Evolutionary conservation across 257 asterid genomes (phyloP).

Genomic region (Nicotiana obtusifolia): DNA sequence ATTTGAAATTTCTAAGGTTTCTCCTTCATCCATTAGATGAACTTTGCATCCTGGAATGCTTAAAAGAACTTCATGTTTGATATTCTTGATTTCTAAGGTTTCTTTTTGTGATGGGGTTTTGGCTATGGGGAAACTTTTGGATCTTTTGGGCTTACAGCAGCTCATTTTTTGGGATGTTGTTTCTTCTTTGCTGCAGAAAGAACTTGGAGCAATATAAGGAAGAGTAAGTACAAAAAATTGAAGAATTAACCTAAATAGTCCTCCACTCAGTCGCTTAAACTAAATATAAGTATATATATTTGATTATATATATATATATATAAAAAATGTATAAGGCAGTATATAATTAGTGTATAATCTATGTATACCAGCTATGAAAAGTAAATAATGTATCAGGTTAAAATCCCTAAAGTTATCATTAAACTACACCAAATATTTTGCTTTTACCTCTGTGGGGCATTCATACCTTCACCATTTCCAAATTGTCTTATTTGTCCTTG

Average conservation of each 20-base stretch:
- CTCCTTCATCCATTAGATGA: slow-evolving; percentile 61
- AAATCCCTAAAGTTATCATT: neutral
- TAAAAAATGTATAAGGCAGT: too few species aligned
- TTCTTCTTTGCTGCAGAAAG: neutral
- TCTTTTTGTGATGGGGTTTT: slow-evolving; percentile 11
- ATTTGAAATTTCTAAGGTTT: slow-evolving; percentile 50
- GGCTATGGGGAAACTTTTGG: slow-evolving; percentile 20
- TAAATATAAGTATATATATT: too few species aligned
- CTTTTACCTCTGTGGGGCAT: neutral
- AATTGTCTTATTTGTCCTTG: neutral
- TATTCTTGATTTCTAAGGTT: slow-evolving; percentile 30
- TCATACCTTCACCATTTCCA: neutral
- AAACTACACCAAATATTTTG: too few species aligned
- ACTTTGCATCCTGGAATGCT: slow-evolving; percentile 57
- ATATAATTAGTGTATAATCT: too few species aligned
- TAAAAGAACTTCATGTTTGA: slow-evolving; percentile 45
- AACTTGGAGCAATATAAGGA: slow-evolving; percentile 1
- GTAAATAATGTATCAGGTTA: too few species aligned
- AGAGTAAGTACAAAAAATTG: too few species aligned
- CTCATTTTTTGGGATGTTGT: slow-evolving; percentile 28
- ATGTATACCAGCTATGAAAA: accelerated
- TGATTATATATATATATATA: too few species aligned
- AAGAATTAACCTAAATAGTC: too few species aligned
- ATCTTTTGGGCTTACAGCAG: slow-evolving; percentile 47
- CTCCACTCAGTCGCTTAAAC: too few species aligned